Conservation (phyloP, 2,329 filamentous ascomycete species). For the Aureobasidium sp. region DNA sequence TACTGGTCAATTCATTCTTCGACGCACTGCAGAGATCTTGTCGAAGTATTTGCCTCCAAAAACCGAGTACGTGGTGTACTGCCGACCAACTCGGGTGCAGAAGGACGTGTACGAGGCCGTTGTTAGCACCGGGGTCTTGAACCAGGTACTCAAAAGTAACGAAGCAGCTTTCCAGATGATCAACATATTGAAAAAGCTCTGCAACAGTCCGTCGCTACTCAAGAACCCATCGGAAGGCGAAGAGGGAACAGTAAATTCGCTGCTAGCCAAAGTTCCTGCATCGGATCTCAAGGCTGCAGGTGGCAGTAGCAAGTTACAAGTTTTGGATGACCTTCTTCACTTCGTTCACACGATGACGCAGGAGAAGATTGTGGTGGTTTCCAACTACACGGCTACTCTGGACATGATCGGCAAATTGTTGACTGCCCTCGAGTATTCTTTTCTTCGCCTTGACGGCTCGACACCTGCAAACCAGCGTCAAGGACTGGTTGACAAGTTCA, state of each 20-base stretch:
- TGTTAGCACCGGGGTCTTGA: constrained; percentile 55
- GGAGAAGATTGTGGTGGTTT: constrained; percentile 68
- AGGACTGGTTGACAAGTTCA: constrained; percentile 61
- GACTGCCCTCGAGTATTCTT: constrained; percentile 49
- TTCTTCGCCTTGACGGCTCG: constrained; percentile 60
- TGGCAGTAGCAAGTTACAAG: constrained; percentile 56
- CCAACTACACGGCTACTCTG: constrained; percentile 65
- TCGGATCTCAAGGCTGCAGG: constrained; percentile 48
- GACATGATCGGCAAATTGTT: constrained; percentile 57
- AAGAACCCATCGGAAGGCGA: constrained; percentile 31
- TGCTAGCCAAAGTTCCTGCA: constrained; percentile 43
- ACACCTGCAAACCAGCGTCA: constrained; percentile 58
- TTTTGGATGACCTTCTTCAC: constrained; percentile 57
- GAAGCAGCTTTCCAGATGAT: constrained; percentile 60
- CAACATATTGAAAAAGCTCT: constrained; percentile 64
- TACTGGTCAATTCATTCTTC: constrained; percentile 56
- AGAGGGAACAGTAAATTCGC: constrained; percentile 29
- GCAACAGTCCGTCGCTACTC: constrained; percentile 60
- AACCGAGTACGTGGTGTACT: constrained; percentile 59
- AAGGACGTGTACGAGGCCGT: constrained; percentile 54
- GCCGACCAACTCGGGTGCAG: constrained; percentile 52
- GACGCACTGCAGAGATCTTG: constrained; percentile 57
- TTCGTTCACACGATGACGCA: constrained; percentile 50
- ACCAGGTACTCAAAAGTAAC: constrained; percentile 50
- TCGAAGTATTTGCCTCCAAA: constrained; percentile 58